Percentiles rank a stretch among this genome's conserved stretches.
Evolutionary conservation across 2,329 filamentous ascomycete genomes (phyloP).

Genomic region (Trichoderma koningiopsis): DNA sequence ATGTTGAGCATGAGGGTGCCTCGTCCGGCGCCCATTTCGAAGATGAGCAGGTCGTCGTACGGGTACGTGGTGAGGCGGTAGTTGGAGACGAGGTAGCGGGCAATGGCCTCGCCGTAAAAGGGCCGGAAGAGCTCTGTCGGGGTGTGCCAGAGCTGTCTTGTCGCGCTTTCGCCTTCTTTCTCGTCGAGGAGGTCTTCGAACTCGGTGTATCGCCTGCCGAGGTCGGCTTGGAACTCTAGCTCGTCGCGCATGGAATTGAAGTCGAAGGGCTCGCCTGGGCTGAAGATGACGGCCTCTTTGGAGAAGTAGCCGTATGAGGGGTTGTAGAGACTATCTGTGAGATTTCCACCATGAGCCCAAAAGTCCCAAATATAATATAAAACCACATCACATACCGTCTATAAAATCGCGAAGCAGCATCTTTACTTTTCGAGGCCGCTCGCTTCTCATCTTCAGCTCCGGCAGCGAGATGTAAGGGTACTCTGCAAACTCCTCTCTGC

Average conservation of each 20-base stretch:
- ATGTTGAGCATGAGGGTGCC: constrained; percentile 98
- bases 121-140: constrained; percentile 96
- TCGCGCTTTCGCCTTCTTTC: constrained; percentile 63
- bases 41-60: constrained; percentile 95
- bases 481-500: constrained; percentile 74
- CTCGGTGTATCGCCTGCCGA: constrained; percentile 79
- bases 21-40: constrained; percentile 97
- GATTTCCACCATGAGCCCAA: neutral
- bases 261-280: constrained; percentile 85
- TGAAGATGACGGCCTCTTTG: constrained; percentile 95
- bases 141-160: constrained; percentile 95
- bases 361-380: neutral
- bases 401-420: constrained; percentile 98
- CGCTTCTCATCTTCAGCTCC: constrained; percentile 69
- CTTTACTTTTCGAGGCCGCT: constrained; percentile 85
- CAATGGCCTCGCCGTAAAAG: constrained; percentile 95
- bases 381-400: constrained; percentile 62
- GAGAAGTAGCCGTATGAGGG: constrained; percentile 95
- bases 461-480: constrained; percentile 86
- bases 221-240: constrained; percentile 74
- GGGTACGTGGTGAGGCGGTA: constrained; percentile 94
- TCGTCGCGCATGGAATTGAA: constrained; percentile 83
- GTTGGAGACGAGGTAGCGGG: constrained; percentile 92
- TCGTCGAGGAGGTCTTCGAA: constrained; percentile 89
- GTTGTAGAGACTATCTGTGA: constrained; percentile 86